Conservation (phyloP, 768 basidiomycete genomes). For the Serpula lacrymans region DNA sequence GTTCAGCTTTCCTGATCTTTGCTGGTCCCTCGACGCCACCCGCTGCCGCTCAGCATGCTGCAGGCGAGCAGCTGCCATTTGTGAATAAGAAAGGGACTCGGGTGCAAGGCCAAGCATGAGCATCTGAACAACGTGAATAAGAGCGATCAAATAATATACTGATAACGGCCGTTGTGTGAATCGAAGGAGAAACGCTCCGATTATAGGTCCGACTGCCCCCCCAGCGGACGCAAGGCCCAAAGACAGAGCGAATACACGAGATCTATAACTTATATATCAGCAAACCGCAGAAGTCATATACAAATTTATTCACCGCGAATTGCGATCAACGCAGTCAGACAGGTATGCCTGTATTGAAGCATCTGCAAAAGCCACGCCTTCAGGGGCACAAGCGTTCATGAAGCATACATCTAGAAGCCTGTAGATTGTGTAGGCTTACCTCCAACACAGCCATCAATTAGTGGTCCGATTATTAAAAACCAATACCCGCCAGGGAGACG, state of each 20-base stretch:
- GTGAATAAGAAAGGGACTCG: too few relatives aligned
- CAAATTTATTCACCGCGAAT: slow-evolving; percentile 35
- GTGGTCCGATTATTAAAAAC: too few relatives aligned
- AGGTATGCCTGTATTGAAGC: slow-evolving; percentile 61
- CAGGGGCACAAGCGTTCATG: too few relatives aligned
- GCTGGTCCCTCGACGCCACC: too few relatives aligned
- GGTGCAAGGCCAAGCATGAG: slow-evolving; percentile 58
- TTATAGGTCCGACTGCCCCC: slow-evolving; percentile 64
- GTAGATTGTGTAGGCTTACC: too few relatives aligned
- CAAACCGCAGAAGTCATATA: not conserved
- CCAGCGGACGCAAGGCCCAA: slow-evolving; percentile 67
- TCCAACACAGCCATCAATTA: too few relatives aligned
- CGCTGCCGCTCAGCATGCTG: too few relatives aligned
- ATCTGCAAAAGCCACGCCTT: slow-evolving; percentile 45
- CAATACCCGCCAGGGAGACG: too few relatives aligned
- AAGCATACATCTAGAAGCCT: too few relatives aligned
- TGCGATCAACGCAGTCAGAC: slow-evolving; percentile 50
- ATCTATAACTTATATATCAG: too few relatives aligned
- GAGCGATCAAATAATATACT: slow-evolving; percentile 63
- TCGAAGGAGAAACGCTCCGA: slow-evolving; percentile 59
- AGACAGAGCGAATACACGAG: slow-evolving; percentile 55
- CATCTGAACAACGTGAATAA: slow-evolving; percentile 45
- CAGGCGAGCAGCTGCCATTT: too few relatives aligned
- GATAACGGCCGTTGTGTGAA: slow-evolving; percentile 47
- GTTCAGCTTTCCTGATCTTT: too few relatives aligned